Conservation (phyloP, 2,329 filamentous ascomycete species). For the Ambrosiella xylebori region DNA sequence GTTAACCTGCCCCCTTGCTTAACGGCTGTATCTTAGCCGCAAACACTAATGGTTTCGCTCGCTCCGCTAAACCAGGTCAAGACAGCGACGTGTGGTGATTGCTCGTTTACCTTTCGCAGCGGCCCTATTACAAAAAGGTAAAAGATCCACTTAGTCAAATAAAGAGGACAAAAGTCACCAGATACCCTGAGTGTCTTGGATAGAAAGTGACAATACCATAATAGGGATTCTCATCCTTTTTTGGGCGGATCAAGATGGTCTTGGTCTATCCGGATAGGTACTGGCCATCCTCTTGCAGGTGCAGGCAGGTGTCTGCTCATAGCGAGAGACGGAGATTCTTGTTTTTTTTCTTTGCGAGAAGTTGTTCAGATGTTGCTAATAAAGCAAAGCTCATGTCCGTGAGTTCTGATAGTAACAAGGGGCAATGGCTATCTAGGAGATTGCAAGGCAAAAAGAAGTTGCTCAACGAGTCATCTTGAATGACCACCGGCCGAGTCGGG, state of each 20-base stretch:
- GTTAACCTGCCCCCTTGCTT: not conserved
- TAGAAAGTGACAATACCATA: not conserved
- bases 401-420: not conserved
- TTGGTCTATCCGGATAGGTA: not conserved
- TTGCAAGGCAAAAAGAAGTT: too few relatives aligned
- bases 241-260: not conserved
- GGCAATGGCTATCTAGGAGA: not conserved
- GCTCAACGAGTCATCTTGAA: too few relatives aligned
- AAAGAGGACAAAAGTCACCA: not conserved
- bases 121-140: not conserved
- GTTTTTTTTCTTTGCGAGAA: not conserved
- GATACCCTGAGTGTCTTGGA: not conserved
- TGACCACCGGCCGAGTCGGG: not conserved
- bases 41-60: not conserved
- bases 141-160: not conserved
- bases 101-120: not conserved
- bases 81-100: not conserved
- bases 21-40: not conserved
- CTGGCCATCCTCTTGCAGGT: not conserved
- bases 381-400: not conserved
- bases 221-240: not conserved
- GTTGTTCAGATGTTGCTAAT: not conserved
- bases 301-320: too few relatives aligned
- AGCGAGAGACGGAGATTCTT: not conserved
- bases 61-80: not conserved